Percentiles rank a stretch among this genome's conserved stretches.
phyloP scores from a whole-genome alignment of 1,284 basidiomycete species.

The Microbotryomycetes sp. region DNA sequence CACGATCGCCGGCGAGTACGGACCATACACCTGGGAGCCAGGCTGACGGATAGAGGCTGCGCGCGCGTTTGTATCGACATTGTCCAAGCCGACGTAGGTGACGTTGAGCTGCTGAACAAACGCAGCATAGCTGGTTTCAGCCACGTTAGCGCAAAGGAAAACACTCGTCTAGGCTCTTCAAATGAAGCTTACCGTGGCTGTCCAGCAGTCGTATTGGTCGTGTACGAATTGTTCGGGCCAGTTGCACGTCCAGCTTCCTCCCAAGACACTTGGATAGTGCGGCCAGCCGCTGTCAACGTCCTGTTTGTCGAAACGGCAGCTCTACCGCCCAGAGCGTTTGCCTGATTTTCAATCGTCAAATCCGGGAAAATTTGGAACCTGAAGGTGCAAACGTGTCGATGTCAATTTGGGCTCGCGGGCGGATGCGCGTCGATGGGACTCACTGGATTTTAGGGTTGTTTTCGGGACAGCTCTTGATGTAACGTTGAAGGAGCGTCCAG shows the following conservation, averaged over 20 bases:
- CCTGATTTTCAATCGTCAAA: constrained; percentile 46
- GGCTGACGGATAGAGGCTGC: constrained; percentile 32
- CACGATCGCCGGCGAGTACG: constrained; percentile 3
- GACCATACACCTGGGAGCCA: constrained; percentile 42
- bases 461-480: constrained; percentile 52
- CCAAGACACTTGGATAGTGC: constrained; percentile 51
- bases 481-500: constrained; percentile 57
- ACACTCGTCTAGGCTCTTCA: no score
- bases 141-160: no score
- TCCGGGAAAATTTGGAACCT: constrained; percentile 48
- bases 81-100: constrained; percentile 45
- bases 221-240: constrained; percentile 50
- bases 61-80: background rate
- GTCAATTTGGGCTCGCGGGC: background rate
- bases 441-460: constrained; percentile 53
- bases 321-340: constrained; percentile 32
- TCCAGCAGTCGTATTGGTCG: constrained; percentile 48
- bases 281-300: constrained; percentile 47
- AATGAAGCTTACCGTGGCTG: constrained; percentile 40
- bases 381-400: background rate
- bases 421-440: constrained; percentile 24
- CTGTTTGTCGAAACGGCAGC: constrained; percentile 51
- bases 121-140: constrained; percentile 43
- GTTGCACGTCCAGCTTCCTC: constrained; percentile 52
- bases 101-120: constrained; percentile 58